Evolutionary conservation across 148 eudicot species (phyloP), one percentile per base, ranked within the genome.

Genomic region (Heliosperma pusillum): DNA sequence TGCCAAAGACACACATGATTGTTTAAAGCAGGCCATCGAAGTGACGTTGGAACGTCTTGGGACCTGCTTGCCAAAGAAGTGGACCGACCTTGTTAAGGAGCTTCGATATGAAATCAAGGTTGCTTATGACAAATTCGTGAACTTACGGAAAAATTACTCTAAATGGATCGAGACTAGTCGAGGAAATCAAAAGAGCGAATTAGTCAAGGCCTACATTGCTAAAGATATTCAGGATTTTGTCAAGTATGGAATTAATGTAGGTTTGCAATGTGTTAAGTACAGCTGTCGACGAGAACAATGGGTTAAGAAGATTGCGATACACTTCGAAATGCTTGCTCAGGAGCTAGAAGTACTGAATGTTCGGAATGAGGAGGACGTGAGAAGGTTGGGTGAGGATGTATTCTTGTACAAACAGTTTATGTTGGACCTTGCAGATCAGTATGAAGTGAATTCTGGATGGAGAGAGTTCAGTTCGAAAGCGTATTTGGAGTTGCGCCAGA

Each of bases 231-330:
- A 53, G 4, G 16, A 70, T 4, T 70, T 52, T 42, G 24, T 73
- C 0, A 59, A 15, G 50, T 73, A 11, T 60, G 67, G 21, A 1
- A 73, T 73, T 1, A 73, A 60, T 3, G 21, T 60, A 53, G 15
- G 75, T 66, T 2, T 73, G 66, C 66, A 73, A 15, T 73, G 29
- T 22, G 20, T 60, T 15, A 26, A 25, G 5, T 20, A 72, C 17
- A 33, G 75, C 6, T 10, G 66, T 58, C 36, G 22, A 25, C 47
- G 75, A 58, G 26, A 9, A n/a, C 33, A 20, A 8, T 22, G 26
- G 19, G 21, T 73, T 11, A 17, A n/a, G 0, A 73, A 59, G 20
- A 40, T 73, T 22, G 65, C 7, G 15, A 9, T 21, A 8, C 76
- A 73, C 20, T 59, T 60, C 6, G 16, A 60, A 4, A 27, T 10